Percentiles rank a stretch among this genome's conserved stretches.
Conservation (phyloP, 495 filamentous ascomycete species). For the Xylaria palmicola region DNA sequence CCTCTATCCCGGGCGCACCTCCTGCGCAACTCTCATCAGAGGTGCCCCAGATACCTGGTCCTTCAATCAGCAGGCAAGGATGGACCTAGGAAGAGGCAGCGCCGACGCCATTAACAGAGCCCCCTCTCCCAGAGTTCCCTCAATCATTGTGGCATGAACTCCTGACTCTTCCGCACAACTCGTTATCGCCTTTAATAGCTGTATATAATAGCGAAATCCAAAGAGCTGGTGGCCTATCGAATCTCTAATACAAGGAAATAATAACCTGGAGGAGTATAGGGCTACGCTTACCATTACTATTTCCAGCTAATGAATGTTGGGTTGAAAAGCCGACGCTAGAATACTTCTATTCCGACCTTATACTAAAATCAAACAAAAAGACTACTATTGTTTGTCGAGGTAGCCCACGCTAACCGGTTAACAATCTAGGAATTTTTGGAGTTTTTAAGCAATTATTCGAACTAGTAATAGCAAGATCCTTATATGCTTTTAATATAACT, state of each 20-base stretch:
- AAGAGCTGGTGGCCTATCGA: neutral
- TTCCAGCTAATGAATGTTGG: neutral
- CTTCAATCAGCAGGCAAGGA: too few species aligned
- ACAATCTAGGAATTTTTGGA: too few species aligned
- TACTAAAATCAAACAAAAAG: neutral
- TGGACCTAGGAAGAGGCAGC: too few species aligned
- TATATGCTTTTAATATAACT: too few species aligned
- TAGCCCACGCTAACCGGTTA: neutral
- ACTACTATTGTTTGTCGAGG: neutral
- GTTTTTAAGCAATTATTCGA: too few species aligned
- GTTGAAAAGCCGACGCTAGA: neutral
- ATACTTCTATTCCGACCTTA: neutral
- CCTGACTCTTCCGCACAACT: neutral
- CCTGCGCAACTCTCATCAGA: too few species aligned
- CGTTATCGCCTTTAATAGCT: neutral
- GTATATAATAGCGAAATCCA: neutral
- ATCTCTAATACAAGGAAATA: neutral
- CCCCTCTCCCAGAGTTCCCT: too few species aligned
- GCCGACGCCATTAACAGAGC: too few species aligned
- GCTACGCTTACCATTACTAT: neutral
- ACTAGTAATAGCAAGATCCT: too few species aligned
- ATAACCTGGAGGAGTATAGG: neutral
- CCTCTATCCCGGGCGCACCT: too few species aligned
- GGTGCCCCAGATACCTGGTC: too few species aligned
- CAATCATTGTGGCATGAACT: too few species aligned